These are phyloP conservation scores for Marasmius sp. DNA, from an alignment of 1,284 basidiomycete genomes.

Conservation along the genomic window DNA sequence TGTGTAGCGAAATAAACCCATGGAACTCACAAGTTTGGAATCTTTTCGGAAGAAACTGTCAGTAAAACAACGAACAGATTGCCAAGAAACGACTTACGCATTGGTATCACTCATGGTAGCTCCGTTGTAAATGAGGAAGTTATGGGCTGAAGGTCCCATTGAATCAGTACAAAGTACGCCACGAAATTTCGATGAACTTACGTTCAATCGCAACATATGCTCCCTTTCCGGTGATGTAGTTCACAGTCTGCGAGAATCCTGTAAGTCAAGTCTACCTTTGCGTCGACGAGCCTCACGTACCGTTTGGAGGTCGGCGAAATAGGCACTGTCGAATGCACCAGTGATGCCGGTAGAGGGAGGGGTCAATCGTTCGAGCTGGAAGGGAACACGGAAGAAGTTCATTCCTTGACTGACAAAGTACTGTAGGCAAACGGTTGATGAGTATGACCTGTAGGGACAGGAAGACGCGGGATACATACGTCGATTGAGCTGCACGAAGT, in stretches of 20 bases:
- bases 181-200: slow-evolving; percentile 26
- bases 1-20: background rate
- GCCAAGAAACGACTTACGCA: slow-evolving; percentile 33
- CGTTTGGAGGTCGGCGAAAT: slow-evolving; percentile 49
- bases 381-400: slow-evolving; percentile 65
- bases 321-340: slow-evolving; percentile 52
- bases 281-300: slow-evolving; percentile 23
- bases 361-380: slow-evolving; percentile 56
- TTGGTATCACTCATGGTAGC: slow-evolving; percentile 46
- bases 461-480: slow-evolving; percentile 10
- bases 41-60: slow-evolving; percentile 23
- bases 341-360: slow-evolving; percentile 52
- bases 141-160: slow-evolving; percentile 42
- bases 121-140: slow-evolving; percentile 60
- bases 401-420: slow-evolving; percentile 57
- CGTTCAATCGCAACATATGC: slow-evolving; percentile 57
- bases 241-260: slow-evolving; percentile 38
- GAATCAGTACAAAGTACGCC: background rate
- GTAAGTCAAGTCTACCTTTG: too few relatives aligned
- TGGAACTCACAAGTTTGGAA: slow-evolving; percentile 50
- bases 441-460: background rate
- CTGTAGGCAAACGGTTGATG: slow-evolving; percentile 26
- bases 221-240: slow-evolving; percentile 61
- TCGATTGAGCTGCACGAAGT: slow-evolving; percentile 11
- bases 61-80: background rate